A percentile compares a stretch with the other conserved stretches of the same genome.
These are phyloP conservation scores for Pythium aphanidermatum DNA, from an alignment of 352 stramenopile species.

Conservation along the genomic window DNA sequence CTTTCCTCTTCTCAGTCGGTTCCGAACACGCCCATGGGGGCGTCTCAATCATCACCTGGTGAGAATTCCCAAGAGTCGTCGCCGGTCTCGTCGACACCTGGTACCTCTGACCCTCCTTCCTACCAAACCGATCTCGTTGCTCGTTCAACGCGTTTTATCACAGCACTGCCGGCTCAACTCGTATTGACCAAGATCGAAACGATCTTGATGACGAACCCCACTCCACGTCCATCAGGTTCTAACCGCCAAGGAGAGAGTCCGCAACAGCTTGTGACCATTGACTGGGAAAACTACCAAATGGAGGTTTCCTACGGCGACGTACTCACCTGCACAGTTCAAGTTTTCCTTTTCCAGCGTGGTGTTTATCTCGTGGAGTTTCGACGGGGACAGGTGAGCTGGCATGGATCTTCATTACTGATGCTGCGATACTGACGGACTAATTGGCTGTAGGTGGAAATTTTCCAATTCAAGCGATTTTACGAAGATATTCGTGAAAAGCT, in stretches of 20 bases:
- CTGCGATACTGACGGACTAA: no score
- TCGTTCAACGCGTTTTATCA: conserved; percentile 70
- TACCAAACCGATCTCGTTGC: conserved; percentile 56
- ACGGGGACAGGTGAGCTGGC: conserved; percentile 62
- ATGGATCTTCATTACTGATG: no score
- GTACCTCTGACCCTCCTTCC: conserved; percentile 23
- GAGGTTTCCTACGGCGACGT: conserved; percentile 57
- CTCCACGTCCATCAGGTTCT: conserved; percentile 27
- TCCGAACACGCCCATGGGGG: conserved; percentile 11
- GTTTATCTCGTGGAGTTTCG: conserved; percentile 81
- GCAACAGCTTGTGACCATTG: conserved; percentile 43
- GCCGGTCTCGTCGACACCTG: background rate
- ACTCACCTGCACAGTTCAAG: conserved; percentile 67
- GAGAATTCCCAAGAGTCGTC: background rate
- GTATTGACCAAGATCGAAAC: conserved; percentile 63
- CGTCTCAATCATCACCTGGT: background rate
- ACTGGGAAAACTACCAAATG: conserved; percentile 73
- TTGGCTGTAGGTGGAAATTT: conserved; percentile 66
- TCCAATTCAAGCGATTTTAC: conserved; percentile 86
- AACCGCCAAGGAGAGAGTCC: conserved; percentile 17
- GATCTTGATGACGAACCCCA: conserved; percentile 36
- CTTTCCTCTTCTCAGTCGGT: conserved; percentile 13
- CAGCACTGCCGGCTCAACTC: conserved; percentile 47
- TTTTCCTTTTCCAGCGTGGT: conserved; percentile 74
- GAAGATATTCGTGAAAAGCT: conserved; percentile 67